These are phyloP conservation scores for Neurospora sp. DNA, from an alignment of 495 filamentous ascomycete species.

Conservation along the genomic window DNA sequence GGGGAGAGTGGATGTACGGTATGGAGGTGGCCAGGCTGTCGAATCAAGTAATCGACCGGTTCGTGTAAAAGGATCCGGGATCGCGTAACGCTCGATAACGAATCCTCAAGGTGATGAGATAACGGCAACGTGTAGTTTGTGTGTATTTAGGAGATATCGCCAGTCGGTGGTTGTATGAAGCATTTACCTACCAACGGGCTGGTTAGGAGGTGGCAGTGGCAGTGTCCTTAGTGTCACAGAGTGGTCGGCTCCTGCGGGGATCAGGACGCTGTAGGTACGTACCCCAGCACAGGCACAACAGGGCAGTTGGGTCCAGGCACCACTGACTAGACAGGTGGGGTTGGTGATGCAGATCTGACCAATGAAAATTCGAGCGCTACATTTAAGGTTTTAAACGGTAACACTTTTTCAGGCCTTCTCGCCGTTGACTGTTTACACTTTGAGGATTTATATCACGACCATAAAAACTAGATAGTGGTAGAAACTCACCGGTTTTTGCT, in stretches of 20 bases:
- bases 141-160: background rate
- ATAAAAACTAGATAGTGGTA: background rate
- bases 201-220: background rate
- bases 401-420: background rate
- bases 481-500: background rate
- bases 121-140: background rate
- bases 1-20: background rate
- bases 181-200: background rate
- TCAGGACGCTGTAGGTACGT: background rate
- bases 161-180: background rate
- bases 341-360: background rate
- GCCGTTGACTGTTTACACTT: background rate
- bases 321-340: background rate
- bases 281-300: background rate
- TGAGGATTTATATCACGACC: background rate
- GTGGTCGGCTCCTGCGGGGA: constrained; percentile 17
- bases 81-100: background rate
- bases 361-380: background rate
- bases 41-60: background rate
- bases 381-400: background rate
- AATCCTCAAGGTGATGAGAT: background rate
- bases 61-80: background rate
- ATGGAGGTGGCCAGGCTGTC: background rate
- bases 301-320: background rate
- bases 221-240: constrained; percentile 1